phyloP scores from a whole-genome alignment of 345 rosid genomes.

The Geranium brycei region DNA sequence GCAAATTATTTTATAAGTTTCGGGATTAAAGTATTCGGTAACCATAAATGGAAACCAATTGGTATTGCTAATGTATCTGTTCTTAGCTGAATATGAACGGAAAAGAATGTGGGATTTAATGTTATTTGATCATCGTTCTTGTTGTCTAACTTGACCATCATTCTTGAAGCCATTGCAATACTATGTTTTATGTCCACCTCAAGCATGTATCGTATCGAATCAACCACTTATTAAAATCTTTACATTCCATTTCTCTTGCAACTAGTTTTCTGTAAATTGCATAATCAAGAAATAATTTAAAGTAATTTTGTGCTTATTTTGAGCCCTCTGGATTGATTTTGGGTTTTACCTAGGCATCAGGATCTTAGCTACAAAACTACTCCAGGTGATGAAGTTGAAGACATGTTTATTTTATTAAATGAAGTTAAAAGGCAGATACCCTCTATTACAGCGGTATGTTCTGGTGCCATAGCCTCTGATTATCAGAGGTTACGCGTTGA shows the following conservation, averaged over 20 bases:
- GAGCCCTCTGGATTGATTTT: neutral
- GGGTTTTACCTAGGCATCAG: constrained; percentile 37
- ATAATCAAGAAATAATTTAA: neutral
- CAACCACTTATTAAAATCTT: neutral
- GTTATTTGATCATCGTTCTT: neutral
- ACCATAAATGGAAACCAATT: neutral
- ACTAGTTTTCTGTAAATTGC: neutral
- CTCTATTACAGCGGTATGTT: constrained; percentile 61
- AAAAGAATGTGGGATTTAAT: neutral
- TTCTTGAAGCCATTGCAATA: neutral
- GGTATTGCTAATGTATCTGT: neutral
- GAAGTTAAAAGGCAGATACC: constrained; percentile 86
- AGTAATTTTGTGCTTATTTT: no score
- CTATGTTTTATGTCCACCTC: neutral
- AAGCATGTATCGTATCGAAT: neutral
- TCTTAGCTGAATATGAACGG: neutral
- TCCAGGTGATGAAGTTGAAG: constrained; percentile 84
- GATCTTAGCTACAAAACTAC: constrained; percentile 61
- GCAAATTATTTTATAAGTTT: neutral
- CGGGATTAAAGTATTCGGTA: neutral
- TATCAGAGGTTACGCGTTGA: constrained; percentile 92
- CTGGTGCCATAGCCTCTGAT: constrained; percentile 97
- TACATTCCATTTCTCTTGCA: neutral
- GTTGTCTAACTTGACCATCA: neutral
- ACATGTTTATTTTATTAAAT: constrained; percentile 63